Base-by-base conservation (phyloP, 345 rosid genomes). In the Cardamine occulta region DNA sequence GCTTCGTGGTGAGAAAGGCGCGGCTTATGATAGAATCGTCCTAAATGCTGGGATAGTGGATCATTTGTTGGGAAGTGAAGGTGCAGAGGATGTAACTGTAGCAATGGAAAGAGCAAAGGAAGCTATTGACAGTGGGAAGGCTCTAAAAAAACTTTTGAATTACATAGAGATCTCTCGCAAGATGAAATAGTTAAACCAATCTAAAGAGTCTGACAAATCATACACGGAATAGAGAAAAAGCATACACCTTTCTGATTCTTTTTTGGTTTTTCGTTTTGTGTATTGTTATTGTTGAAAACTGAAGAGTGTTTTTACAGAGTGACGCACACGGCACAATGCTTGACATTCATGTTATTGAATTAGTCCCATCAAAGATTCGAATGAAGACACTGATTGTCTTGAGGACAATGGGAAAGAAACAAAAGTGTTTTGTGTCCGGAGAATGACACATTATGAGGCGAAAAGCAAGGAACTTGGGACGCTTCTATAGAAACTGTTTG, bases 31-130 rank as follows among this genome's bases (percentile, higher is more conserved):
- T 80, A 85, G 97, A 66, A 90, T 92, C 18, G 87, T 95, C 35
- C 67, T 92, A 48, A 95, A 89, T 74, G 99, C 99, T 8, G 99
- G 89, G 79, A 87, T 95, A 71, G 89, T 87, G 67, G 99, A 95
- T 82, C 96, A 95, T 82, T 75, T 95, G 75, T 79, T 91, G 52
- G 95, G 97, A 82, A 86, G 96, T 44, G 88, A 87, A 42, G 97
- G 89, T 4, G 97, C 92, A 17, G 97, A 90, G 37, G 93, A 91
- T 54, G 74, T 85, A 31, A 70, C 81, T 28, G 15, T 63, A 5
- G 96, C 97, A 15, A 70, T 89, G 68, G 93, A 88, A n/a, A 87
- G 99, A 79, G 97, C 98, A 29, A 90, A 88, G 44, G 97, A 89
- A 80, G 96, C 97, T 82, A 92, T 95, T 52, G 89, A 95, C 61